A percentile compares a stretch with the other conserved stretches of the same genome.
Evolutionary conservation across 2,329 filamentous ascomycete genomes (phyloP).

Genomic region (Coniochaeta sp.): DNA sequence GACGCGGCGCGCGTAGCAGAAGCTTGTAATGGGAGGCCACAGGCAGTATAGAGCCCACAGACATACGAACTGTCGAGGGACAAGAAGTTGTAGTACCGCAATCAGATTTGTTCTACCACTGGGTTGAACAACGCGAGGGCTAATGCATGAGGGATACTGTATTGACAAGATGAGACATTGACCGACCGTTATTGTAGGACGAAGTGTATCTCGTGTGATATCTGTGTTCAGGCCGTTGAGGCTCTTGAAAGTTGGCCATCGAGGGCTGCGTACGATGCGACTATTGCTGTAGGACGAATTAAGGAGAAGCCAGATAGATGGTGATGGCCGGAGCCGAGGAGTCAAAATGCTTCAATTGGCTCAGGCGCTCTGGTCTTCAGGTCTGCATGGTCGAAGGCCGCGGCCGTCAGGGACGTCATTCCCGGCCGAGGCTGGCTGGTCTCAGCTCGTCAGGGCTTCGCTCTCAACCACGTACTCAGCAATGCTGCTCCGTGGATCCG

Average conservation of each 20-base stretch:
- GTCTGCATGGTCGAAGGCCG: not conserved
- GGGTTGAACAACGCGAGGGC: not conserved
- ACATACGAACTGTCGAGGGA: not conserved
- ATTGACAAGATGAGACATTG: not conserved
- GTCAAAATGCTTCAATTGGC: not conserved
- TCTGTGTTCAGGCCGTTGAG: not conserved
- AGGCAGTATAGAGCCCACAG: not conserved
- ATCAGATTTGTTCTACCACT: not conserved
- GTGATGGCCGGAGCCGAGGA: not conserved
- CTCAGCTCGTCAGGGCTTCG: not conserved
- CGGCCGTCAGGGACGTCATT: not conserved
- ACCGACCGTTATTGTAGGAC: not conserved
- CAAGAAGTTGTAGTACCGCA: not conserved
- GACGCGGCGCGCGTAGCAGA: not conserved
- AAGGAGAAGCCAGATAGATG: not conserved
- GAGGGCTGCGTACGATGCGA: not conserved
- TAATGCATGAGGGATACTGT: no score
- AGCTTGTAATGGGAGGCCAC: not conserved
- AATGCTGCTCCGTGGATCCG: not conserved
- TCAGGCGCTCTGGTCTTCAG: not conserved
- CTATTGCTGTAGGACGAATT: not conserved
- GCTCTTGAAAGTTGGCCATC: not conserved
- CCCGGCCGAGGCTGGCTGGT: not conserved
- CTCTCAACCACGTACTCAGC: not conserved
- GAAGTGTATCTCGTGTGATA: not conserved